Evolutionary conservation across 768 basidiomycete species (phyloP), one percentile per base, ranked within the genome.

Genomic region (Podaxis sp.): DNA sequence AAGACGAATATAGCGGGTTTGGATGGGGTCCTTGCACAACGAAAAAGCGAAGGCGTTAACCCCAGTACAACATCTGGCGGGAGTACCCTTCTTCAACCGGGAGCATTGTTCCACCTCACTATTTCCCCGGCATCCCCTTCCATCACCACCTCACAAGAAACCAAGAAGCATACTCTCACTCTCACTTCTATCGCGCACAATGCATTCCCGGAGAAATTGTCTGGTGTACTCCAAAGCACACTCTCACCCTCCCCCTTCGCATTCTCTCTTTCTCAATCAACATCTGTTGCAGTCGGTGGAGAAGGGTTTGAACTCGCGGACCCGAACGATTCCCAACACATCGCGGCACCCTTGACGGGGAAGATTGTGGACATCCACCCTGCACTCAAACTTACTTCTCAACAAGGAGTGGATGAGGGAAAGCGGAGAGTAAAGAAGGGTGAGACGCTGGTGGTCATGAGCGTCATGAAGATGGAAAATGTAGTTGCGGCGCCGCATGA

Each of bases 401-500:
- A 42, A 14, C 28, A 53, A 7, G 23, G 3, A 13, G 59, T 47
- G 13, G 42, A 44, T 25, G 55, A 61, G 5, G 55, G 40, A 11
- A 51, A 52, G n/a, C 38, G 42, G 28, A 27, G 50, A 14, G 67
- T 77, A 27, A 70, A 62, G 40, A 73, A 69, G 60, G 76, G 75
- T 2, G 74, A 77, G 13, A 63, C 71, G 3, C 23, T 77, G 18
- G 57, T 74, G 25, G 66, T 73, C 7, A 51, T 77, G 38, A 77
- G 73, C 42, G 71, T 73, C 23, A 77, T 77, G 76, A 77, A 77
- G 69, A 77, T 77, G 75, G 76, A 77, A 59, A 76, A 68, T 57
- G 64, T 67, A 3, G 60, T 77, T 18, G 46, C 62, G 4, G 69
- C 73, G 11, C 71, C 72, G 0, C 59, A 55, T 32, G 72, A 74